phyloP scores from a whole-genome alignment of 108 stramenopile species.

The Cyclotella atomus region DNA sequence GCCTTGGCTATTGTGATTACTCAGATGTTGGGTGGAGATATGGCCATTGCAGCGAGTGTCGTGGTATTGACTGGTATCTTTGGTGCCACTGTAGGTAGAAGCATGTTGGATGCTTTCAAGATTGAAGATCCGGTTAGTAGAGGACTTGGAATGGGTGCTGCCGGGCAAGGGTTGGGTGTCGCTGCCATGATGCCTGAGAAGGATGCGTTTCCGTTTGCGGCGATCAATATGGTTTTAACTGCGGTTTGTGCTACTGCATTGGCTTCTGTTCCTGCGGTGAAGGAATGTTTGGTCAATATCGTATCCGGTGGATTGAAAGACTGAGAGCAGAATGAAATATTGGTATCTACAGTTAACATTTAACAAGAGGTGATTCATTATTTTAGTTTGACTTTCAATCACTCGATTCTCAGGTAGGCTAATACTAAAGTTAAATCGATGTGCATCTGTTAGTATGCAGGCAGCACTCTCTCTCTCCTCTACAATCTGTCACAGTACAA shows the following conservation, averaged over 20 bases:
- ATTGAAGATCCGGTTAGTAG: constrained; percentile 56
- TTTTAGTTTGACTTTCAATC: too few relatives aligned
- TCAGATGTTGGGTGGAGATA: constrained; percentile 53
- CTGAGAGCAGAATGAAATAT: too few relatives aligned
- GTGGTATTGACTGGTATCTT: constrained; percentile 60
- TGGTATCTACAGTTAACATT: too few relatives aligned
- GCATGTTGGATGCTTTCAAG: constrained; percentile 35
- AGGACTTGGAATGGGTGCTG: constrained; percentile 61
- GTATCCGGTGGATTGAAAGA: too few relatives aligned
- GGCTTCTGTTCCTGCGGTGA: constrained; percentile 56
- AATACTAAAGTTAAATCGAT: too few relatives aligned
- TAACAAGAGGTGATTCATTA: too few relatives aligned
- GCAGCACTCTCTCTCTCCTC: too few relatives aligned
- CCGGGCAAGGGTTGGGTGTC: constrained; percentile 58
- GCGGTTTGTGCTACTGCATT: constrained; percentile 50
- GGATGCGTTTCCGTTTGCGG: constrained; percentile 70
- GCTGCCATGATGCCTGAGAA: constrained; percentile 56
- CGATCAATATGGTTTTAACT: constrained; percentile 58
- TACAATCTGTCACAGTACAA: too few relatives aligned
- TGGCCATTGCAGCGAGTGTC: constrained; percentile 54
- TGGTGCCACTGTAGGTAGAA: constrained; percentile 51
- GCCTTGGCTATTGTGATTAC: constrained; percentile 57
- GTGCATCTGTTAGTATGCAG: too few relatives aligned
- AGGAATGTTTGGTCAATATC: too few relatives aligned
- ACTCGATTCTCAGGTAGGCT: too few relatives aligned